phyloP scores from a whole-genome alignment of 192 early-diverging fungal genomes.

The Pilaira anomala region DNA sequence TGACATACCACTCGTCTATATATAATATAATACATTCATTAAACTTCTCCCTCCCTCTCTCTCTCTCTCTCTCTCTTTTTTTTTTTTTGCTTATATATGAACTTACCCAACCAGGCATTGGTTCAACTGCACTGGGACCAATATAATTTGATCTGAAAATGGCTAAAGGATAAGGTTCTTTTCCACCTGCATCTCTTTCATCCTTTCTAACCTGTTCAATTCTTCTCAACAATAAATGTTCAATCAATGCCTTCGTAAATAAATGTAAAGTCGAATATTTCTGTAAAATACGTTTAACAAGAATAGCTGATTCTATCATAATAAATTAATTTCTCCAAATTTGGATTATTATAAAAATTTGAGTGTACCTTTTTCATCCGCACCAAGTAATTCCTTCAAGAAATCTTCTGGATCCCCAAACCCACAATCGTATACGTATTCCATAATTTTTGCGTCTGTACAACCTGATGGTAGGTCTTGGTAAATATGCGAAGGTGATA shows the following conservation, averaged over 20 bases:
- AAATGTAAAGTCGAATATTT: slow-evolving; percentile 47
- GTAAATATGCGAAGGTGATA: slow-evolving; percentile 25
- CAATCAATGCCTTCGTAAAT: slow-evolving; percentile 45
- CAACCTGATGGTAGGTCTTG: slow-evolving; percentile 18
- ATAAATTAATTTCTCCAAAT: slow-evolving; percentile 12
- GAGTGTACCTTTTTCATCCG: slow-evolving; percentile 18
- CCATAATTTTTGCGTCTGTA: slow-evolving; percentile 5
- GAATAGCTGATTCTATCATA: slow-evolving; percentile 10
- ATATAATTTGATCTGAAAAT: slow-evolving; percentile 27
- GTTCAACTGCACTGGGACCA: slow-evolving; percentile 27
- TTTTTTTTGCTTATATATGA: neutral
- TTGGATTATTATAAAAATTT: slow-evolving; percentile 15
- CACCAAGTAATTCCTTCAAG: slow-evolving; percentile 18
- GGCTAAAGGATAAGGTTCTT: slow-evolving; percentile 30
- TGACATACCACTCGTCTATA: slow-evolving; percentile 24
- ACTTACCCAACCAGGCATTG: slow-evolving; percentile 29
- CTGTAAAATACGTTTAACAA: slow-evolving; percentile 15
- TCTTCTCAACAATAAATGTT: slow-evolving; percentile 41
- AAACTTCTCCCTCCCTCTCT: too few species aligned
- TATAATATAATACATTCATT: neutral
- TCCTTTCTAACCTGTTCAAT: slow-evolving; percentile 23
- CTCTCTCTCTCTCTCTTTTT: too few species aligned
- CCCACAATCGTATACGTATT: slow-evolving; percentile 27
- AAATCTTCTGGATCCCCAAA: slow-evolving; percentile 30
- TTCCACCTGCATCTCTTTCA: slow-evolving; percentile 28